Conservation (phyloP, 345 rosid genomes). For the Limnanthes douglasii region DNA sequence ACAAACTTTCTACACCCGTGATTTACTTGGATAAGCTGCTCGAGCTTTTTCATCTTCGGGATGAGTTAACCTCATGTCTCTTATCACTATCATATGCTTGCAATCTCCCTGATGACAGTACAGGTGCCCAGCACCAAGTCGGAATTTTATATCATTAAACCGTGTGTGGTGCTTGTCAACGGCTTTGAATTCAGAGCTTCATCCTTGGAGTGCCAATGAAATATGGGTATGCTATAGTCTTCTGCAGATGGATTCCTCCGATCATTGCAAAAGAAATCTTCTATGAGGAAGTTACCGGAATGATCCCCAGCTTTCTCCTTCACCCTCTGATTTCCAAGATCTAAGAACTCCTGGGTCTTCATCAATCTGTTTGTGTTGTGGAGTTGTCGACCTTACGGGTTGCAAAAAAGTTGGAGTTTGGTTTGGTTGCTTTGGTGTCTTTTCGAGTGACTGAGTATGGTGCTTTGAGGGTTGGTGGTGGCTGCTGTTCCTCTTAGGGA, state of each 20-base stretch:
- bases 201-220: conserved; percentile 46
- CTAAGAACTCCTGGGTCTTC: too few relatives aligned
- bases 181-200: conserved; percentile 43
- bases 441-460: too few relatives aligned
- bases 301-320: conserved; percentile 76
- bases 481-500: too few relatives aligned
- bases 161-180: conserved; percentile 42
- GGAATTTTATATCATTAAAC: conserved; percentile 57
- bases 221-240: conserved; percentile 62
- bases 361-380: too few relatives aligned
- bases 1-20: too few relatives aligned
- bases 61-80: conserved; percentile 80
- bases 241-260: conserved; percentile 43
- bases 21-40: conserved; percentile 65
- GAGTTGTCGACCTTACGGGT: too few relatives aligned
- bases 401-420: too few relatives aligned
- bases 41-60: conserved; percentile 51
- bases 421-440: too few relatives aligned
- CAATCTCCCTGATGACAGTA: conserved; percentile 96
- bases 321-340: too few relatives aligned
- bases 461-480: too few relatives aligned
- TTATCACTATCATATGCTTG: conserved; percentile 64
- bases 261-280: conserved; percentile 71
- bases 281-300: conserved; percentile 85
- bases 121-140: conserved; percentile 70